phyloP scores from a whole-genome alignment of 257 asterid genomes.

The Capsicum pubescens region DNA sequence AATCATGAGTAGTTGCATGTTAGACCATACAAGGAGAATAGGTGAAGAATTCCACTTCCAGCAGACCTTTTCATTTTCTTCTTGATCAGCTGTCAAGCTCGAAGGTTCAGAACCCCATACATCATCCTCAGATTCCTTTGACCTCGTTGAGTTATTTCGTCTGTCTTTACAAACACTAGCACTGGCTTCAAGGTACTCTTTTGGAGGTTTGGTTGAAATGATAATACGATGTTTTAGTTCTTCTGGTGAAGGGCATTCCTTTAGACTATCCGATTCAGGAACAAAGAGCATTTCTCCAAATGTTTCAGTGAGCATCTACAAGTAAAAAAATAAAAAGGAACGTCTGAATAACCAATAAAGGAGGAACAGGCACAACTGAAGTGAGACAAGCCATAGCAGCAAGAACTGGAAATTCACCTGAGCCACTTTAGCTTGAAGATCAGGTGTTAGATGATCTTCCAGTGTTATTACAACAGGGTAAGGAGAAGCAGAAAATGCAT shows the following conservation, averaged over 20 bases:
- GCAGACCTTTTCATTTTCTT: constrained; percentile 56
- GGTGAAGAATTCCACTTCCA: constrained; percentile 22
- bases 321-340: background rate
- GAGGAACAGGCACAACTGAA: background rate
- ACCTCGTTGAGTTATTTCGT: constrained; percentile 39
- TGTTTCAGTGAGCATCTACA: constrained; percentile 66
- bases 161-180: constrained; percentile 43
- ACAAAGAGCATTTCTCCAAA: constrained; percentile 76
- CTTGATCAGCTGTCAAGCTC: constrained; percentile 53
- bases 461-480: constrained; percentile 80
- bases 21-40: background rate
- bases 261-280: constrained; percentile 65
- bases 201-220: constrained; percentile 93
- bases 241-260: constrained; percentile 83
- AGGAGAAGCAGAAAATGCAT: constrained; percentile 74
- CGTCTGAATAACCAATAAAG: background rate
- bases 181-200: constrained; percentile 78
- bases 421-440: constrained; percentile 88
- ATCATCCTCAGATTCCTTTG: constrained; percentile 69
- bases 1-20: background rate
- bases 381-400: background rate
- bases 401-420: constrained; percentile 49
- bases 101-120: constrained; percentile 90
- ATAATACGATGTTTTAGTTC: constrained; percentile 67
- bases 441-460: constrained; percentile 83